These are phyloP conservation scores for Sporothrix dimorphospora DNA, from an alignment of 2,329 filamentous ascomycete genomes.

Conservation along the genomic window DNA sequence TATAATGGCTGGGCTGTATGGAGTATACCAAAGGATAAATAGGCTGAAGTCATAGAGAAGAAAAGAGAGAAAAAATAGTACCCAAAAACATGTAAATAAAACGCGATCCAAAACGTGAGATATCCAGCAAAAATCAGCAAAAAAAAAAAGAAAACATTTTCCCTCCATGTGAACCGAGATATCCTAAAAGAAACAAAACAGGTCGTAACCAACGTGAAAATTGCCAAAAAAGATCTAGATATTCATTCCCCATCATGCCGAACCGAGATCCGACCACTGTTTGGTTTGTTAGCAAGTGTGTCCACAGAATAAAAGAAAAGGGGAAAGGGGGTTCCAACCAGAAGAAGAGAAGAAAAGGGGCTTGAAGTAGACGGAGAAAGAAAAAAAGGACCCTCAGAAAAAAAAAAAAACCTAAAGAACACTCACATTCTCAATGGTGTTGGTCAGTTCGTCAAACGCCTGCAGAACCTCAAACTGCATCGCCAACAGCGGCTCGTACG, in stretches of 20 bases:
- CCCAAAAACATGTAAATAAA: background rate
- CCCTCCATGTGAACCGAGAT: background rate
- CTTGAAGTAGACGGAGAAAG: background rate
- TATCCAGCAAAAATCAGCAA: background rate
- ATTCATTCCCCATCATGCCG: background rate
- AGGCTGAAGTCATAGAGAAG: background rate
- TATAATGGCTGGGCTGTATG: background rate
- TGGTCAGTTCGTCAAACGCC: conserved; percentile 79
- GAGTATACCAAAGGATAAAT: background rate
- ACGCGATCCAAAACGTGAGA: background rate
- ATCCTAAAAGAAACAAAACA: conserved; percentile 14
- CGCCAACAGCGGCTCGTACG: conserved; percentile 70
- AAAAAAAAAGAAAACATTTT: background rate
- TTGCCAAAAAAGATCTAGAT: background rate
- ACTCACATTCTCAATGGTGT: conserved; percentile 59
- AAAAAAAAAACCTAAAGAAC: background rate
- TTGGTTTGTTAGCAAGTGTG: background rate
- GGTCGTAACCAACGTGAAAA: background rate
- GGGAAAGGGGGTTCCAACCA: background rate
- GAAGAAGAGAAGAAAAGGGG: background rate
- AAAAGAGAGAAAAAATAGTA: background rate
- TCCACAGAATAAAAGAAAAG: background rate
- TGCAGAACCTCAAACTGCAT: conserved; percentile 83
- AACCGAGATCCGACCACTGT: conserved; percentile 28
- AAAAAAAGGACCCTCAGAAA: background rate